A percentile compares a stretch with the other conserved stretches of the same genome.
These are phyloP conservation scores for Protomyces inouyei DNA, from an alignment of 1,139 yeast genomes.

Conservation along the genomic window DNA sequence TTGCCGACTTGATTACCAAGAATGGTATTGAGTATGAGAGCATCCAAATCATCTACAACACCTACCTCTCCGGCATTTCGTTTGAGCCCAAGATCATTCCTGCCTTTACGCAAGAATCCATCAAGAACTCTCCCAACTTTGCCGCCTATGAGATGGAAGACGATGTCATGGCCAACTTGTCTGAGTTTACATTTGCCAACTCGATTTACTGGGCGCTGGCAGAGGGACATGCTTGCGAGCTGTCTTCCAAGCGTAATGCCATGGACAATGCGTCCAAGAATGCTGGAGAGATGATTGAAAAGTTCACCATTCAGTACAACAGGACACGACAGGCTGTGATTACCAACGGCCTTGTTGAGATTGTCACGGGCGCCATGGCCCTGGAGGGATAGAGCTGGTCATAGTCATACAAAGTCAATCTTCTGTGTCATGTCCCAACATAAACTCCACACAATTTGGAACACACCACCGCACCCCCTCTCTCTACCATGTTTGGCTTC, in stretches of 20 bases:
- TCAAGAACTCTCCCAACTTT: constrained; percentile 82
- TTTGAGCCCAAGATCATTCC: constrained; percentile 76
- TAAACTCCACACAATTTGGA: not conserved
- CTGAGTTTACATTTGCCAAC: constrained; percentile 89
- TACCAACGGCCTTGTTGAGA: constrained; percentile 98
- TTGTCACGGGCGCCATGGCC: constrained; percentile 85
- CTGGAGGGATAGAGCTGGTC: not conserved
- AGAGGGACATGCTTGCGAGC: constrained; percentile 97
- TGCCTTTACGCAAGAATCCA: constrained; percentile 64
- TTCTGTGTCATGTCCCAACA: not conserved
- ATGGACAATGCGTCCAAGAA: constrained; percentile 99
- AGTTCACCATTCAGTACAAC: constrained; percentile 94
- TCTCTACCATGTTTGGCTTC: constrained; percentile 11
- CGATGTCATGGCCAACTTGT: constrained; percentile 49
- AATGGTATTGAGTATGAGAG: constrained; percentile 58
- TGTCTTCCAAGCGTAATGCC: constrained; percentile 98
- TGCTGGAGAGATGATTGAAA: constrained; percentile 97
- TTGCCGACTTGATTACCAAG: constrained; percentile 76
- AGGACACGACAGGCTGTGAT: constrained; percentile 99
- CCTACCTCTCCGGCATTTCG: constrained; percentile 78
- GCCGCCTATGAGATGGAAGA: constrained; percentile 79
- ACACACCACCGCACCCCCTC: not conserved
- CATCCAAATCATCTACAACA: constrained; percentile 80
- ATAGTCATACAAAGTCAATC: not conserved
- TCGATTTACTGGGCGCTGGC: constrained; percentile 87